Percentiles rank a stretch among this genome's conserved stretches.
These are phyloP conservation scores for Eucommia ulmoides DNA, from an alignment of 257 asterid species.

Conservation along the genomic window DNA sequence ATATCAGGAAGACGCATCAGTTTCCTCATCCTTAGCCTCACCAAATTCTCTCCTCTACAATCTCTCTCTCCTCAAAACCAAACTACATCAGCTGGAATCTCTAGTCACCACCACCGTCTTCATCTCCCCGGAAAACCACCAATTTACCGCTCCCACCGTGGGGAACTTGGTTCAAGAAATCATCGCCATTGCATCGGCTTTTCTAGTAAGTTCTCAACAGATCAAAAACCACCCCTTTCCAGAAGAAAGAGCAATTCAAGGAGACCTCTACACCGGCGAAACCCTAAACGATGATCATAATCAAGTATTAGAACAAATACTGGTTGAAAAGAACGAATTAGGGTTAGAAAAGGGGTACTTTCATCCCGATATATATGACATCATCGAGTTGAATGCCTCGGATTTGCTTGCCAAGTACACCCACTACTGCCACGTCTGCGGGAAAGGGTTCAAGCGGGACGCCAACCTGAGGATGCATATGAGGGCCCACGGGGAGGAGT, in stretches of 20 bases:
- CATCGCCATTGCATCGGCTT: constrained; percentile 49
- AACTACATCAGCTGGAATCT: constrained; percentile 50
- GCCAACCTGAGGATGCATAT: constrained; percentile 83
- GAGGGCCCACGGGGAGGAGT: constrained; percentile 86
- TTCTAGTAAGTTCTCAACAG: constrained; percentile 72
- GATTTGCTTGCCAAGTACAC: constrained; percentile 73
- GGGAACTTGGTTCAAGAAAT: constrained; percentile 71
- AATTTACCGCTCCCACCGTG: constrained; percentile 33
- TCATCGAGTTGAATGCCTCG: constrained; percentile 52
- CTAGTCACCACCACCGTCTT: constrained; percentile 29
- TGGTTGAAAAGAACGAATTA: constrained; percentile 8
- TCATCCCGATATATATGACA: constrained; percentile 23
- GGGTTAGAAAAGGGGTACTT: constrained; percentile 13
- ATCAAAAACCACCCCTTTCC: constrained; percentile 13
- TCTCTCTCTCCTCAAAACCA: constrained; percentile 49
- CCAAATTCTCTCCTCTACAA: constrained; percentile 39
- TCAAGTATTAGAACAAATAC: constrained; percentile 1
- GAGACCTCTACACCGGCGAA: constrained; percentile 18
- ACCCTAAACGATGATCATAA: constrained; percentile 24
- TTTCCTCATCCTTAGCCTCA: constrained; percentile 16
- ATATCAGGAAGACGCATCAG: constrained; percentile 12
- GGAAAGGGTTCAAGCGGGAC: constrained; percentile 81
- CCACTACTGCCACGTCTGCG: constrained; percentile 65
- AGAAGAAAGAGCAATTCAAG: constrained; percentile 9
- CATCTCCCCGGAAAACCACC: constrained; percentile 19